Conservation (phyloP, 768 basidiomycete species). For the Hortiboletus campestris region DNA sequence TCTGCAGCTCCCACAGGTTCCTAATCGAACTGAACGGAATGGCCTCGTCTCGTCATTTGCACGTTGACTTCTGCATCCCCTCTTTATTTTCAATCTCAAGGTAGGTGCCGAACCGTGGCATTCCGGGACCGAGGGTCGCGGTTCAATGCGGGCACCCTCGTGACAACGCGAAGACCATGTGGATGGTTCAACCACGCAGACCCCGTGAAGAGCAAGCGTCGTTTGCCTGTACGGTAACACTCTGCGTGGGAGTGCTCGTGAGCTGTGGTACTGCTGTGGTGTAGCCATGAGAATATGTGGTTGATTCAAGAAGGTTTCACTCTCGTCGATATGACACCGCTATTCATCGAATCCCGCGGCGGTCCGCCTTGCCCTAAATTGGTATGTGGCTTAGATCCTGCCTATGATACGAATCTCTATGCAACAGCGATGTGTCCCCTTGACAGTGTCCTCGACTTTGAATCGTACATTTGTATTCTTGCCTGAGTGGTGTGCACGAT, state of each 20-base stretch:
- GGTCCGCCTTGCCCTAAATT: background rate
- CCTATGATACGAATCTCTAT: too few species aligned
- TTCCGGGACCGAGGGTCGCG: too few species aligned
- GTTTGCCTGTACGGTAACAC: too few species aligned
- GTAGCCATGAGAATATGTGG: too few species aligned
- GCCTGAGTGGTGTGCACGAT: background rate
- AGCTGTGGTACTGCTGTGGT: background rate
- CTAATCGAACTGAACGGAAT: background rate
- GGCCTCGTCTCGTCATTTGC: background rate
- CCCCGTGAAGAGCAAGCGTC: too few species aligned
- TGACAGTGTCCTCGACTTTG: background rate
- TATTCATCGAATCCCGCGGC: too few species aligned
- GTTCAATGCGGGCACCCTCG: too few species aligned
- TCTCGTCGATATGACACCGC: background rate
- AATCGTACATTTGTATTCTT: too few species aligned
- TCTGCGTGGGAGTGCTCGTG: background rate
- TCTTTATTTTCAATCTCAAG: background rate
- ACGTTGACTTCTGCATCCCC: conserved; percentile 1
- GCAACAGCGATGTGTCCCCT: too few species aligned
- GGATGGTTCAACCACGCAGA: too few species aligned
- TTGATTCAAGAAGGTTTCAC: background rate
- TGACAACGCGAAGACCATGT: too few species aligned
- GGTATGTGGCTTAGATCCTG: background rate
- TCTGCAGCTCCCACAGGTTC: background rate
- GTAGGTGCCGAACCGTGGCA: background rate